A percentile compares a stretch with the other conserved stretches of the same genome.
These are phyloP conservation scores for Colletotrichum cordylinicola DNA, from an alignment of 2,329 filamentous ascomycete genomes.

Conservation along the genomic window DNA sequence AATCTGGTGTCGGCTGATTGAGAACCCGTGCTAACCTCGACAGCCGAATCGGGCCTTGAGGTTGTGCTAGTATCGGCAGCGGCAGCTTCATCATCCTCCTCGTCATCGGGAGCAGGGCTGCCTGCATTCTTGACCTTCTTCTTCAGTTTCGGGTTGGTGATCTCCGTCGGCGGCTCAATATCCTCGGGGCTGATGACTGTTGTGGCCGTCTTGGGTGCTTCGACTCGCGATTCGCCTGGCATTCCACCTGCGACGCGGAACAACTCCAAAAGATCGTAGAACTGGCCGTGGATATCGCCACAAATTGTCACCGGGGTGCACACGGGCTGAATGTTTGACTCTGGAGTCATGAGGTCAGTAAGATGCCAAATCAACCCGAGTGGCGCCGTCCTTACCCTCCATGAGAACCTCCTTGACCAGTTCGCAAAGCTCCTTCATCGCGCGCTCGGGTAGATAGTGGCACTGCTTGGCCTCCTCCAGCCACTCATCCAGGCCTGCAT, in stretches of 20 bases:
- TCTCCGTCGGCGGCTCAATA: constrained; percentile 88
- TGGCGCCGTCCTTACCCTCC: constrained; percentile 70
- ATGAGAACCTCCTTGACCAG: constrained; percentile 99
- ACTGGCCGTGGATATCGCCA: constrained; percentile 98
- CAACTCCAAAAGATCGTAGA: constrained; percentile 96
- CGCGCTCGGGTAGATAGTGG: constrained; percentile 92
- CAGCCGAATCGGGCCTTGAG: constrained; percentile 36
- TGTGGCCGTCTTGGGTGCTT: constrained; percentile 71
- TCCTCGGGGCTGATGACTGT: constrained; percentile 88
- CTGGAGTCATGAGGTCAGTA: constrained; percentile 48
- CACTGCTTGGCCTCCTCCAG: constrained; percentile 95
- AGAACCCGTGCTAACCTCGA: constrained; percentile 38
- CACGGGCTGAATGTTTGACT: constrained; percentile 99
- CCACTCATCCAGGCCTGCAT: constrained; percentile 94
- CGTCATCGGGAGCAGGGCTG: constrained; percentile 52
- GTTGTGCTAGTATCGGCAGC: constrained; percentile 44
- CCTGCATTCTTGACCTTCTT: constrained; percentile 79
- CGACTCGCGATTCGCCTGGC: constrained; percentile 80
- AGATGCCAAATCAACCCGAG: background rate
- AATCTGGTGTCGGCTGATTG: constrained; percentile 62
- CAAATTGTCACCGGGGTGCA: constrained; percentile 95
- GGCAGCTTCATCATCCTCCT: constrained; percentile 54
- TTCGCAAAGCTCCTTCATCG: constrained; percentile 99
- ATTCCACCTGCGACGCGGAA: constrained; percentile 97
- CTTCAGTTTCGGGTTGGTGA: constrained; percentile 85